Evolutionary conservation across 2,329 filamentous ascomycete genomes (phyloP), one percentile per base, ranked within the genome.

Genomic region (Colletotrichum brevisporum): DNA sequence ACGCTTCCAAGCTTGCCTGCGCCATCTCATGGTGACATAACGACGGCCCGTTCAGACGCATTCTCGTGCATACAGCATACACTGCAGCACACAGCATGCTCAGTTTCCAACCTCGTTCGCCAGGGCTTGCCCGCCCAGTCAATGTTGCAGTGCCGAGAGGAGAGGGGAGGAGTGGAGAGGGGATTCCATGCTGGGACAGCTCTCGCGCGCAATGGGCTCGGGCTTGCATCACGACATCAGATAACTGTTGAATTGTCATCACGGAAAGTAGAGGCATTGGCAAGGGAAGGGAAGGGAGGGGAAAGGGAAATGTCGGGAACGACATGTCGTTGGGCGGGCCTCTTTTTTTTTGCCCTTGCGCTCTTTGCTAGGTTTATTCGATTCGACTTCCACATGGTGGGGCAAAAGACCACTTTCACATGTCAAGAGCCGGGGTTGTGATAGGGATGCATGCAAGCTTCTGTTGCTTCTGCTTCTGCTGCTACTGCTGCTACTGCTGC

Each of bases 321-420:
- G 18, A 26, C 31, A 31, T 50, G 36, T 43, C 41, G 41, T 58
- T 47, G 53, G n/a, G 21, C 5, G 21, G 39, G 24, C 36, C 39
- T 45, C 54, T 51, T 50, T 45, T 61, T 51, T 50, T 31, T 58
- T 58, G 41, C 26, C 39, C 21, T 31, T 60, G n/a, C 10, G 31
- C 10, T 36, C 27, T 24, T 48, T 3, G 41, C 21, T 15, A 21
- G 36, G 36, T 21, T 26, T 27, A 36, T 36, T 48, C 18, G 47
- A 48, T 41, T 50, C 39, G 53, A 50, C 41, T 45, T 53, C 53
- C 41, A 27, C 55, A 48, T 39, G 41, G 66, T 55, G 63, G 51
- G 56, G 67, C 63, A 47, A 50, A 13, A 45, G 45, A 48, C 63
- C 51, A 65, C 54, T 68, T 70, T 70, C 67, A 70, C 67, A 70